These are phyloP conservation scores for Potentilla sterilis DNA, from an alignment of 306 rosid genomes.

Conservation along the genomic window DNA sequence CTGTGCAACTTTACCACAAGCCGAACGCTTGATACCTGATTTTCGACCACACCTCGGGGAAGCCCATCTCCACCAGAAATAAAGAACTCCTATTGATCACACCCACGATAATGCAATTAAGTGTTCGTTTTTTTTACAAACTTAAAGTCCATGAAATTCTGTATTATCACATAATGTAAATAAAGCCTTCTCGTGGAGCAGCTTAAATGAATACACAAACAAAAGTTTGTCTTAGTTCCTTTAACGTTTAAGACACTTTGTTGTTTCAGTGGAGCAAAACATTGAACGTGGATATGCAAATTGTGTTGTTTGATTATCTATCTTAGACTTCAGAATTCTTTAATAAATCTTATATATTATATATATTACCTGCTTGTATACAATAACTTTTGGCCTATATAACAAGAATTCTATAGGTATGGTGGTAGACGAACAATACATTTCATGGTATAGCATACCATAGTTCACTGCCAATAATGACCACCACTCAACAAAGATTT, in stretches of 20 bases:
- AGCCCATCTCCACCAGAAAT: constrained; percentile 99
- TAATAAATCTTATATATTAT: not conserved
- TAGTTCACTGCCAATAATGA: not conserved
- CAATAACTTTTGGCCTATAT: not conserved
- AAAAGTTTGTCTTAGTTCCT: not conserved
- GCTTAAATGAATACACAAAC: not conserved
- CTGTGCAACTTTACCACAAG: constrained; percentile 74
- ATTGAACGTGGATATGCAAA: not conserved
- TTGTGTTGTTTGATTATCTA: constrained; percentile 3
- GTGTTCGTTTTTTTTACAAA: not conserved
- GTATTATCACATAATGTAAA: not conserved
- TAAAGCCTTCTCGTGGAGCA: not conserved
- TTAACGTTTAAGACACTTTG: not conserved
- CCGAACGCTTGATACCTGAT: constrained; percentile 85
- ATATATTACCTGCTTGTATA: not conserved
- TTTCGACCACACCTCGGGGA: constrained; percentile 96
- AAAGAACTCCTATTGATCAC: constrained; percentile 70
- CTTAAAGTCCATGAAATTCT: not conserved
- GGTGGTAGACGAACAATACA: not conserved
- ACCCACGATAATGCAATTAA: constrained; percentile 9
- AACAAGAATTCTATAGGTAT: not conserved
- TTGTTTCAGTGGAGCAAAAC: too few relatives aligned
- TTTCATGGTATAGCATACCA: not conserved
- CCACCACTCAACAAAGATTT: not conserved
- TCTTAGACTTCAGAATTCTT: not conserved